phyloP scores from a whole-genome alignment of 257 asterid genomes.

The Solanum verrucosum region DNA sequence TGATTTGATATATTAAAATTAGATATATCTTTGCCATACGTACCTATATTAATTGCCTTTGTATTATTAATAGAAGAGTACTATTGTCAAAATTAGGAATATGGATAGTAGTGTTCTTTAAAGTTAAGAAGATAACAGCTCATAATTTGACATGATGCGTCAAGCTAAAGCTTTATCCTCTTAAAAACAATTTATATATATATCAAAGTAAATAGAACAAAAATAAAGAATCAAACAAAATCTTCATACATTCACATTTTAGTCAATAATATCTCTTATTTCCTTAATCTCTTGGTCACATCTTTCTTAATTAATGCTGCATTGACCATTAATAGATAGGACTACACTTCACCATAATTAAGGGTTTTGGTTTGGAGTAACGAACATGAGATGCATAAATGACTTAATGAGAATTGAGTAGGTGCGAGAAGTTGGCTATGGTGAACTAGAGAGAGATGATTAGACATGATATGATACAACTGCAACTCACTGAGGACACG shows the following conservation, averaged over 20 bases:
- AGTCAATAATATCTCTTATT: background rate
- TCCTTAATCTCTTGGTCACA: background rate
- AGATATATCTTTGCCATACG: too few species aligned
- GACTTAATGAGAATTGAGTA: background rate
- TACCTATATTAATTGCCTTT: too few species aligned
- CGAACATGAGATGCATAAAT: background rate
- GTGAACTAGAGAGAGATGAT: background rate
- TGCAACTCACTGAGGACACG: too few species aligned
- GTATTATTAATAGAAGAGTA: background rate
- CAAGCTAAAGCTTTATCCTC: background rate
- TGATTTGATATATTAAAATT: too few species aligned
- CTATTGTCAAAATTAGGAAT: background rate
- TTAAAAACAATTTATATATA: background rate
- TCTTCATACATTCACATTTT: background rate
- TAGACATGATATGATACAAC: background rate
- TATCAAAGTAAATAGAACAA: too few species aligned
- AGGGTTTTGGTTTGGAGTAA: background rate
- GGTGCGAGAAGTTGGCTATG: accelerated
- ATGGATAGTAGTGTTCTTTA: background rate
- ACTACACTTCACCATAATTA: background rate
- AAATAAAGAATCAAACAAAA: background rate
- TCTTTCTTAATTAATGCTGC: background rate
- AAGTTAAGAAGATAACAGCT: background rate
- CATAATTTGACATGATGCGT: background rate
- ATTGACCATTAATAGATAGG: too few species aligned